Conservation (phyloP, 805 yeast species). For the Komagataella populi region DNA sequence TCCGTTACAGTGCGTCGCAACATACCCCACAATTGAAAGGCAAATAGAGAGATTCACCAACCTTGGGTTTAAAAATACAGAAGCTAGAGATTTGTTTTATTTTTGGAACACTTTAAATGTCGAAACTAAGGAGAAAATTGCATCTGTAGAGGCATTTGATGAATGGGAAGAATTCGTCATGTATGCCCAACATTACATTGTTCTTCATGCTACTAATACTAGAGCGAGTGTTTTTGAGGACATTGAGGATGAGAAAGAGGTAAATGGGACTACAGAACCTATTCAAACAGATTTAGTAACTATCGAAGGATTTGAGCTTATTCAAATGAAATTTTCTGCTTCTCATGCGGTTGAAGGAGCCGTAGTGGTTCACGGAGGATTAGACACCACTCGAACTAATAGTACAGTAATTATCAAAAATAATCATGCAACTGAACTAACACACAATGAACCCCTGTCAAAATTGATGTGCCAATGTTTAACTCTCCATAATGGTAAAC, state of each 20-base stretch:
- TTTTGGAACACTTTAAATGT: constrained; percentile 41
- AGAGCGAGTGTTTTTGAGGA: neutral
- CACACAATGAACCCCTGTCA: constrained; percentile 13
- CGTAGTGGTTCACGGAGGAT: constrained; percentile 22
- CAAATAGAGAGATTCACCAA: constrained; percentile 36
- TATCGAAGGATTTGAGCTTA: neutral
- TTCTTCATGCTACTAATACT: constrained; percentile 47
- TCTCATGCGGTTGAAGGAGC: neutral
- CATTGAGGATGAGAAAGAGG: neutral
- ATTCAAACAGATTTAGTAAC: neutral
- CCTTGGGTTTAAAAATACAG: constrained; percentile 33
- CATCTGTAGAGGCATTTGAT: constrained; percentile 54
- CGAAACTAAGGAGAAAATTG: constrained; percentile 24
- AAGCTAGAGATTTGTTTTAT: constrained; percentile 38
- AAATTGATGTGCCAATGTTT: constrained; percentile 46
- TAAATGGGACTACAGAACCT: neutral
- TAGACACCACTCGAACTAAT: constrained; percentile 21
- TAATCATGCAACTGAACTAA: constrained; percentile 2
- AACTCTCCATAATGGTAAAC: constrained; percentile 16
- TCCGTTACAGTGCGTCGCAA: constrained; percentile 51
- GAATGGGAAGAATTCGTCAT: constrained; percentile 74
- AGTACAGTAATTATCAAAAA: constrained; percentile 4
- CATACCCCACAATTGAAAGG: constrained; percentile 34
- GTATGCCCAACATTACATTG: constrained; percentile 63
- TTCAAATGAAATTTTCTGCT: neutral